Conservation (phyloP, 2,329 filamentous ascomycete species). For the Trichoderma atroviride region DNA sequence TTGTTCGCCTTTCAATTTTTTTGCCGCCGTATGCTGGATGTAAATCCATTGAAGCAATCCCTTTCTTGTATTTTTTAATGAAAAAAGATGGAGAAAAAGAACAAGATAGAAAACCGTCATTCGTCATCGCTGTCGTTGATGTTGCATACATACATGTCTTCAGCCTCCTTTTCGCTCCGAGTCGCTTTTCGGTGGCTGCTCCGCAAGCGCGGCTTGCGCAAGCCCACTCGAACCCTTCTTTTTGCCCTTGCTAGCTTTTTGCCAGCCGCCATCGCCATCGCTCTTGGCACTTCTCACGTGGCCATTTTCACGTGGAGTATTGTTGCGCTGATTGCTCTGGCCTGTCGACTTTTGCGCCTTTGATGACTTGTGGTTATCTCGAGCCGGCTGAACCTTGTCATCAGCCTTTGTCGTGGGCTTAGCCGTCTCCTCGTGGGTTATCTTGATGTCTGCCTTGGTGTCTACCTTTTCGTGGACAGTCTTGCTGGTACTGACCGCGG, state of each 20-base stretch:
- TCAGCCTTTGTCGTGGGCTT: constrained; percentile 29
- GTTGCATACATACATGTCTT: constrained; percentile 30
- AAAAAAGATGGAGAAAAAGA: not conserved
- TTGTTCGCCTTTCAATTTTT: not conserved
- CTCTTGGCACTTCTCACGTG: constrained; percentile 58
- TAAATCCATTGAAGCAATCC: not conserved
- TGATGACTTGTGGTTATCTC: constrained; percentile 34
- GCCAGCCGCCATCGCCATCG: constrained; percentile 60
- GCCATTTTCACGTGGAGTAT: constrained; percentile 53
- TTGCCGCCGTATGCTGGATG: not conserved
- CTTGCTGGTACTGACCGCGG: constrained; percentile 31
- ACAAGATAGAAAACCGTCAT: not conserved
- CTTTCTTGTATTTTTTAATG: not conserved
- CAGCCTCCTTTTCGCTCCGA: constrained; percentile 66
- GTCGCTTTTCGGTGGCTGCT: constrained; percentile 60
- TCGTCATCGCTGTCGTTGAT: constrained; percentile 1
- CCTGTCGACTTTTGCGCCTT: constrained; percentile 28
- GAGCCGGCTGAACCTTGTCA: constrained; percentile 25
- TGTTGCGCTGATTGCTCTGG: constrained; percentile 39
- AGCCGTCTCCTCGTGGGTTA: constrained; percentile 28
- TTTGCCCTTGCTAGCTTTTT: constrained; percentile 57
- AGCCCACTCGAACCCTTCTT: constrained; percentile 43
- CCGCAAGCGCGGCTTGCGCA: constrained; percentile 44
- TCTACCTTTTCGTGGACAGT: constrained; percentile 24
- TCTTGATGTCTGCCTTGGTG: constrained; percentile 31